These are phyloP conservation scores for Annona squamosa DNA, from an alignment of 164 flowering plant genomes.

Conservation along the genomic window DNA sequence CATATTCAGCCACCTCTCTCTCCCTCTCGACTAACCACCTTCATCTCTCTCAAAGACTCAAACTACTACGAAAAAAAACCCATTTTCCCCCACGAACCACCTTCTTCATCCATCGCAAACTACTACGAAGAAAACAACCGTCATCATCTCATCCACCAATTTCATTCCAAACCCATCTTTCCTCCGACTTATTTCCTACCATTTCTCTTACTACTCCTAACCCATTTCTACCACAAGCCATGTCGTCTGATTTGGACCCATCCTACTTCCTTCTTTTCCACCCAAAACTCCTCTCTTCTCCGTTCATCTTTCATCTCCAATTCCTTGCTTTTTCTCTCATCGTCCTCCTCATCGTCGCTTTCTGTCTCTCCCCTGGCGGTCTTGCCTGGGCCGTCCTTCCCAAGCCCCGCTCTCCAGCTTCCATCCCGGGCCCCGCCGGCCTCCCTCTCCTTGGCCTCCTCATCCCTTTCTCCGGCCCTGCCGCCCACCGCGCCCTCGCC, in stretches of 20 bases:
- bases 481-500: constrained; percentile 34
- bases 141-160: too few relatives aligned
- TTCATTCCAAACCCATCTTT: too few relatives aligned
- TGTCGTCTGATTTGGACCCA: constrained; percentile 4
- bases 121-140: too few relatives aligned
- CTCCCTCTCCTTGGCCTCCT: constrained; percentile 48
- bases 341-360: constrained; percentile 23
- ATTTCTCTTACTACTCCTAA: too few relatives aligned
- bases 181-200: too few relatives aligned
- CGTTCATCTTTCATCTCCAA: constrained; percentile 15
- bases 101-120: too few relatives aligned
- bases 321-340: constrained; percentile 18
- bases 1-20: too few relatives aligned
- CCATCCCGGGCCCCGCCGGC: constrained; percentile 66
- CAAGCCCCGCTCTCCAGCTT: constrained; percentile 9
- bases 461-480: constrained; percentile 28
- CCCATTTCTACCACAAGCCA: neutral
- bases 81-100: too few relatives aligned
- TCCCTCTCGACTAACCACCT: too few relatives aligned
- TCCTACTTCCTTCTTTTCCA: constrained; percentile 7
- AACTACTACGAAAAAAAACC: too few relatives aligned
- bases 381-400: constrained; percentile 60
- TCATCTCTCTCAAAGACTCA: too few relatives aligned
- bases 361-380: constrained; percentile 53
- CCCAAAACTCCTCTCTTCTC: constrained; percentile 5